Percentiles rank a stretch among this genome's conserved stretches.
Evolutionary conservation across 345 rosid species (phyloP).

Genomic region (Aquilaria yunnanensis): DNA sequence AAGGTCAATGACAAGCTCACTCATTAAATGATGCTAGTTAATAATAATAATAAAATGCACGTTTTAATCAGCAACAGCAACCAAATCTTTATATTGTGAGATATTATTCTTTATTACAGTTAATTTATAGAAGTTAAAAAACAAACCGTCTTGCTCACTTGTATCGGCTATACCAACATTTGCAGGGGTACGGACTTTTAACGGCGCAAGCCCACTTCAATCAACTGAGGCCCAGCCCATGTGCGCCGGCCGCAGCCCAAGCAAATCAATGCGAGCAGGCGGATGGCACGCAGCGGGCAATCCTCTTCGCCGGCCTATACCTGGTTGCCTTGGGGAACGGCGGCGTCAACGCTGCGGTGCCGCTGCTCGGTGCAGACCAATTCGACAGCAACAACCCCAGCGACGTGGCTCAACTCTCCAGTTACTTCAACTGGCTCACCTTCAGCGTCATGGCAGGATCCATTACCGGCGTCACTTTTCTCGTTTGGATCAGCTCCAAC

Average conservation of each 20-base stretch:
- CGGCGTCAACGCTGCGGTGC: conserved; percentile 53
- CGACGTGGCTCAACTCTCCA: conserved; percentile 35
- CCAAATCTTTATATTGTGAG: too few species aligned
- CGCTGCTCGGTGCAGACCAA: conserved; percentile 57
- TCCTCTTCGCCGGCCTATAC: conserved; percentile 42
- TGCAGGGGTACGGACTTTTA: conserved; percentile 45
- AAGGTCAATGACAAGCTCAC: too few species aligned
- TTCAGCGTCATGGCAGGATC: conserved; percentile 44
- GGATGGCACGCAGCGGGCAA: conserved; percentile 21
- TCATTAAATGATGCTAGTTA: too few species aligned
- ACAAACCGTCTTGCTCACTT: too few species aligned
- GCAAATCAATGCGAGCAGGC: conserved; percentile 35
- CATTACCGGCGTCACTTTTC: conserved; percentile 37
- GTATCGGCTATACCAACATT: too few species aligned
- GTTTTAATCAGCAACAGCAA: too few species aligned
- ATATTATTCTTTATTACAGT: too few species aligned
- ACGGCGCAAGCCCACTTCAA: conserved; percentile 48
- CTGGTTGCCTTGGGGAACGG: conserved; percentile 51
- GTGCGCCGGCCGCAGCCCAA: conserved; percentile 28
- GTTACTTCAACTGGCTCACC: conserved; percentile 60
- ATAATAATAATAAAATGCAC: too few species aligned
- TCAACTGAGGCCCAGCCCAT: conserved; percentile 44
- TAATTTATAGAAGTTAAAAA: too few species aligned
- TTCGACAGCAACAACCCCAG: conserved; percentile 42
- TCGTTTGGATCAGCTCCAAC: conserved; percentile 45